These are phyloP conservation scores for Hyaloscypha hepaticicola DNA, from an alignment of 495 filamentous ascomycete species.

Conservation along the genomic window DNA sequence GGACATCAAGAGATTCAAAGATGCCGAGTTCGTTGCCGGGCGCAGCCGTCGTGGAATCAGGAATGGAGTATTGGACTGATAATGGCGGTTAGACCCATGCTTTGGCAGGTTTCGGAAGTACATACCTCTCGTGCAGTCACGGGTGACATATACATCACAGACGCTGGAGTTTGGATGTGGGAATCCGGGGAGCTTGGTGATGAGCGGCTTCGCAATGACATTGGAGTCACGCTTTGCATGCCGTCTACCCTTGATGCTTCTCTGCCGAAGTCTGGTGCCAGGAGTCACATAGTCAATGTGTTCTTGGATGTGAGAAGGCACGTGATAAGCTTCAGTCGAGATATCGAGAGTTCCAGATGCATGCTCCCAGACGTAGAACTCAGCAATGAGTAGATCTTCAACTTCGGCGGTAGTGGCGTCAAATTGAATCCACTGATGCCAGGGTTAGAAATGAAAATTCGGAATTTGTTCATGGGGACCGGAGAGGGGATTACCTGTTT, in stretches of 20 bases:
- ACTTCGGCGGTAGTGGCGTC: constrained; percentile 28
- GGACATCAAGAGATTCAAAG: constrained; percentile 41
- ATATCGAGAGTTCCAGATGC: constrained; percentile 23
- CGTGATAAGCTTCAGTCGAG: constrained; percentile 34
- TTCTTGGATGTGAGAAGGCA: constrained; percentile 28
- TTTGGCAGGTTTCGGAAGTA: neutral
- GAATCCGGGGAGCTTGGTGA: constrained; percentile 27
- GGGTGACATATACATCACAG: constrained; percentile 25
- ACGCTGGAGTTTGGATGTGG: constrained; percentile 22
- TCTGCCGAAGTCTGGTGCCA: constrained; percentile 26
- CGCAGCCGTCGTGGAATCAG: constrained; percentile 36
- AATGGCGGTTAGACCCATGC: neutral
- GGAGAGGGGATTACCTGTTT: constrained; percentile 19
- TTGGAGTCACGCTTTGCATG: neutral
- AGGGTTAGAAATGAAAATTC: constrained; percentile 8
- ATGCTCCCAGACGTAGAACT: constrained; percentile 26
- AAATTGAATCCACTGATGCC: constrained; percentile 24
- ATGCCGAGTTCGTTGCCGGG: constrained; percentile 47
- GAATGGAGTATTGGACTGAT: constrained; percentile 47
- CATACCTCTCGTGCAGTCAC: constrained; percentile 25
- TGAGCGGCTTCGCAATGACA: constrained; percentile 5
- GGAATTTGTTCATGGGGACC: neutral
- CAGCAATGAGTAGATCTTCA: constrained; percentile 25
- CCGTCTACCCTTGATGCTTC: constrained; percentile 11
- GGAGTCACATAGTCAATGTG: constrained; percentile 38